Evolutionary conservation across 371 early-diverging fungal genomes (phyloP), one percentile per base, ranked within the genome.

Genomic region (Mucor irregularis): DNA sequence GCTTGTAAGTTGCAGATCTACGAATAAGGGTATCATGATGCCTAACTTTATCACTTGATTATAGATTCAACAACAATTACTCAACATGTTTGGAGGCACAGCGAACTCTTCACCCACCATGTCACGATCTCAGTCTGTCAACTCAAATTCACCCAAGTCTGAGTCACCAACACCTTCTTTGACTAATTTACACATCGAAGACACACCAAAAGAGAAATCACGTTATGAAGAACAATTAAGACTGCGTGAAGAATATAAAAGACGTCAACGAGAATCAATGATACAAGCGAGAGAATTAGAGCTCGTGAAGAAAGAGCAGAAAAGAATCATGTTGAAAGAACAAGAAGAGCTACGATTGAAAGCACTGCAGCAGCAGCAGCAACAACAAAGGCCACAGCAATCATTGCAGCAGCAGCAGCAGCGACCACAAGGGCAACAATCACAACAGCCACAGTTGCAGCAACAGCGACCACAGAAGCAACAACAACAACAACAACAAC

Each of bases 181-280:
- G 34, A 49, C 38, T 11, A 39, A 33, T n/a, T 39, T 56, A 21
- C 48, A 48, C 25, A 21, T 59, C 13, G 35, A 37, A 30, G 46
- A 51, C 19, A 21, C 21, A 39, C 22, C 17, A 38, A 19, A 38
- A 17, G 42, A 42, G 13, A 59, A 59, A 19, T 46, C 46, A 4
- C 26, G 45, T 19, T 47, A 39, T 11, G 53, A 35, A 5, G 53
- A 58, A 17, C 47, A 59, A 26, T 10, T 52, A 10, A 26, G 58
- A 30, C 25, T 46, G 28, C 58, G 51, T 31, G 46, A 51, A 30
- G 46, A 51, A 17, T n/a, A 30, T 1, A 46, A 58, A 2, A 14
- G 21, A 29, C 43, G 43, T 21, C 45, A 52, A 25, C 25, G 48
- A 13, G 10, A 16, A 38, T 25, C 37, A 0, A 8, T 14, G 9